Base-by-base conservation (phyloP, 2,329 filamentous ascomycete genomes). In the Drechslerella dactyloides region DNA sequence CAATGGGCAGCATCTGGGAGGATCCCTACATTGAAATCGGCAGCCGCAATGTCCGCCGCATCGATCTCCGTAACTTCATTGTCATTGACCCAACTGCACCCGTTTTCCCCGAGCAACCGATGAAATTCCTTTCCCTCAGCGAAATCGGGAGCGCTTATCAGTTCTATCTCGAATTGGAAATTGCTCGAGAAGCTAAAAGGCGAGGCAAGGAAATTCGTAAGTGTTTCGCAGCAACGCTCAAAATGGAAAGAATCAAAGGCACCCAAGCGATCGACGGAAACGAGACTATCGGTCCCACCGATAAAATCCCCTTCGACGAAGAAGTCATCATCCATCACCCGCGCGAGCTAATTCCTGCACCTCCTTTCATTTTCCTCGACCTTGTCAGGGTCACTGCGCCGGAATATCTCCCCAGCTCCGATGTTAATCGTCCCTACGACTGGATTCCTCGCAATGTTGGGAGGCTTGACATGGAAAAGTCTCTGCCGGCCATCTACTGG, bases 401-500 rank as follows among this genome's bases (percentile, higher is more conserved):
- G 2, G 48, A 53, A 19, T 27, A 33, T 13, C 58, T 69, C 19
- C 46, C 46, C 8, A 17, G 33, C 10, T 62, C 44, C n/a, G 37
- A 56, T 5, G 4, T 48, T 5, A 19, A 21, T 1, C 40, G 58
- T 7, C 65, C 65, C 24, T 69, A 62, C 24, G 65, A 69, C 21
- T 69, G 57, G 57, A 61, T 58, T 10, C 65, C 65, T 3, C 42
- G 13, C 10, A 19, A 51, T 11, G 65, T 56, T 17, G 57, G 44
- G 13, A 61, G 53, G 11, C 35, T 63, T 10, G 40, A 61, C 21
- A 5, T 3, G 10, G 2, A 13, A 1, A 48, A 62, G n/a, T 53
- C 19, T 30, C 46, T 58, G 3, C 65, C 65, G 6, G 65, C 65
- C 8, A 54, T 69, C 4, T 69, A 57, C 19, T 69, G 65, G 65